phyloP scores from a whole-genome alignment of 1,284 basidiomycete genomes.

The Naganishia sp. region DNA sequence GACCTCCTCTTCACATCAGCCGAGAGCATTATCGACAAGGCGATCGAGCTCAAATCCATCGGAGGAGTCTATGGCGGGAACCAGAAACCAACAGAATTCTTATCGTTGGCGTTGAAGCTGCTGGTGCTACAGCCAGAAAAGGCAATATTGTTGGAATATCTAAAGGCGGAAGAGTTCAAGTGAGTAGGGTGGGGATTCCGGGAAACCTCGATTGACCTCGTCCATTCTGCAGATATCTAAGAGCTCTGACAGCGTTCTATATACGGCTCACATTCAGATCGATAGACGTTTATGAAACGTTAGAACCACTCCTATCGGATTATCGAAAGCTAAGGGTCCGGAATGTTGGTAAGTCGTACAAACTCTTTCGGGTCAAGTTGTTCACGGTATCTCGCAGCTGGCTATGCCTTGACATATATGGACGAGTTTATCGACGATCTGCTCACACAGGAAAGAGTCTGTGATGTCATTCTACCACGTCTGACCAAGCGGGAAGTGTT shows the following conservation, averaged over 20 bases:
- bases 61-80: slow-evolving; percentile 89
- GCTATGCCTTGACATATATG: slow-evolving; percentile 80
- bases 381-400: slow-evolving; percentile 57
- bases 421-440: slow-evolving; percentile 90
- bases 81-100: slow-evolving; percentile 85
- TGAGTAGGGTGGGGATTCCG: slow-evolving; percentile 56
- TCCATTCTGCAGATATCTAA: slow-evolving; percentile 69
- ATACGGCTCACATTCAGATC: slow-evolving; percentile 90
- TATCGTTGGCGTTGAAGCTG: slow-evolving; percentile 88
- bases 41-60: slow-evolving; percentile 76
- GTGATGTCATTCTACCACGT: slow-evolving; percentile 93
- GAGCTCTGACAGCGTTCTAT: slow-evolving; percentile 91
- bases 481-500: slow-evolving; percentile 80
- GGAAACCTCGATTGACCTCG: slow-evolving; percentile 4
- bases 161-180: slow-evolving; percentile 97
- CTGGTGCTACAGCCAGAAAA: slow-evolving; percentile 97
- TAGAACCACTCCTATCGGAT: slow-evolving; percentile 93
- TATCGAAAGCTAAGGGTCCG: slow-evolving; percentile 84
- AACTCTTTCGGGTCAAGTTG: slow-evolving; percentile 27
- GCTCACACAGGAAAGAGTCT: slow-evolving; percentile 85
- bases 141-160: slow-evolving; percentile 91
- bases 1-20: slow-evolving; percentile 57
- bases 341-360: slow-evolving; percentile 66
- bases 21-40: slow-evolving; percentile 88
- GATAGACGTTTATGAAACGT: slow-evolving; percentile 84